phyloP scores from a whole-genome alignment of 305 asterid genomes.

The Fraxinus dipetala region DNA sequence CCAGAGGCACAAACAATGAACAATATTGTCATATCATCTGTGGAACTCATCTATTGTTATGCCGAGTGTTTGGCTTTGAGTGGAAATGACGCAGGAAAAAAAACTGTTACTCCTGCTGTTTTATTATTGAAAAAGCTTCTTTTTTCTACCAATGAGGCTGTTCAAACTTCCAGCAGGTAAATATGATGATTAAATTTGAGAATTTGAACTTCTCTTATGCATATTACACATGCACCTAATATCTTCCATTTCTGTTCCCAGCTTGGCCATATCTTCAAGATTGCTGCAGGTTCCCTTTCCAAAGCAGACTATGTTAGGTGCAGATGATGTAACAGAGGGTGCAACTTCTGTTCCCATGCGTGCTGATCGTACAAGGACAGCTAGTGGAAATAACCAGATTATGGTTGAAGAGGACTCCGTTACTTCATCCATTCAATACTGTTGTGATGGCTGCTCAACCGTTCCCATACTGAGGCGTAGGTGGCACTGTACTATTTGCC shows the following conservation, averaged over 20 bases:
- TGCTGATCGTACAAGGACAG: slow-evolving; percentile 56
- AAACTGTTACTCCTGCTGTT: slow-evolving; percentile 85
- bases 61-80: slow-evolving; percentile 91
- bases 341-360: slow-evolving; percentile 55
- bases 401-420: slow-evolving; percentile 90
- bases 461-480: slow-evolving; percentile 95
- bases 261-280: slow-evolving; percentile 98
- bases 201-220: slow-evolving; percentile 7
- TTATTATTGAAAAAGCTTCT: slow-evolving; percentile 72
- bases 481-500: slow-evolving; percentile 98
- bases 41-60: slow-evolving; percentile 86
- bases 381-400: slow-evolving; percentile 64
- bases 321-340: slow-evolving; percentile 70
- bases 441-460: slow-evolving; percentile 99
- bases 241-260: slow-evolving; percentile 38
- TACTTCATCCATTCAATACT: slow-evolving; percentile 94
- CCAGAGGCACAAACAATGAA: slow-evolving; percentile 93
- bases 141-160: slow-evolving; percentile 86
- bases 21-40: slow-evolving; percentile 85
- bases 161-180: slow-evolving; percentile 99
- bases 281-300: slow-evolving; percentile 99
- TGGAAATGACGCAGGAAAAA: slow-evolving; percentile 61
- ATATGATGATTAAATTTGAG: slow-evolving; percentile 15
- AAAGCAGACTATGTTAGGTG: slow-evolving; percentile 92
- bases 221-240: slow-evolving; percentile 25